Conservation (phyloP, 2,329 filamentous ascomycete genomes). For the Sordariomycetes sp. region DNA sequence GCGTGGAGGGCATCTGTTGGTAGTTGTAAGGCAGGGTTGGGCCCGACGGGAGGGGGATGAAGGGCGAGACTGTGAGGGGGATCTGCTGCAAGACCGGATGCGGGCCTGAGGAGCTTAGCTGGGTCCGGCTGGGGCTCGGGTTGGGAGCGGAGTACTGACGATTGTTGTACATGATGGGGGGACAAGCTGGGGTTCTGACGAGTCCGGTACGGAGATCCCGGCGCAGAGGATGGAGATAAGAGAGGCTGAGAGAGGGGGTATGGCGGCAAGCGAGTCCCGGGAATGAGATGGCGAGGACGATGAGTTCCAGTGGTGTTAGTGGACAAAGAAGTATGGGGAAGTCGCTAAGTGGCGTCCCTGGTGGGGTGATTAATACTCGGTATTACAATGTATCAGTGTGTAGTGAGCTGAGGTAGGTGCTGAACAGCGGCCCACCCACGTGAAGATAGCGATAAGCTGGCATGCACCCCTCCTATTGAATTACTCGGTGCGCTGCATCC, state of each 20-base stretch:
- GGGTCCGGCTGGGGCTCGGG: neutral
- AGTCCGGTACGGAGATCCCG: neutral
- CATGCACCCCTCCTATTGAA: neutral
- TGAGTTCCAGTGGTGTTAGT: neutral
- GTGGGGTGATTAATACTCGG: neutral
- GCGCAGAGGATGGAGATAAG: neutral
- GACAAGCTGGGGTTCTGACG: neutral
- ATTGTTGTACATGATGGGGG: slow-evolving; percentile 12
- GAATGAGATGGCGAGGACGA: neutral
- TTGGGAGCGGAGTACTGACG: slow-evolving; percentile 3
- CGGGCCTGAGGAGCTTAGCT: slow-evolving; percentile 39
- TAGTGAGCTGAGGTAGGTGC: too few relatives aligned
- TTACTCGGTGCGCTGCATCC: neutral
- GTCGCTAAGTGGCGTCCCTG: neutral
- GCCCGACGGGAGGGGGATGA: slow-evolving; percentile 79
- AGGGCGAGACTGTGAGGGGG: slow-evolving; percentile 86
- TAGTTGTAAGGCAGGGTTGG: slow-evolving; percentile 94
- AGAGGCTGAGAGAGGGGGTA: neutral
- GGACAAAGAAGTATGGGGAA: neutral
- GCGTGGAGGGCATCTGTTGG: slow-evolving; percentile 75
- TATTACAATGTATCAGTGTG: too few relatives aligned
- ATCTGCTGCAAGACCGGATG: slow-evolving; percentile 88
- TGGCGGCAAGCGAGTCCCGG: neutral
- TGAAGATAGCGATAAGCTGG: slow-evolving; percentile 12
- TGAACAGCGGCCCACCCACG: slow-evolving; percentile 4